Evolutionary conservation across 2,329 filamentous ascomycete genomes (phyloP).

Genomic region (Trichoderma simmonsii): DNA sequence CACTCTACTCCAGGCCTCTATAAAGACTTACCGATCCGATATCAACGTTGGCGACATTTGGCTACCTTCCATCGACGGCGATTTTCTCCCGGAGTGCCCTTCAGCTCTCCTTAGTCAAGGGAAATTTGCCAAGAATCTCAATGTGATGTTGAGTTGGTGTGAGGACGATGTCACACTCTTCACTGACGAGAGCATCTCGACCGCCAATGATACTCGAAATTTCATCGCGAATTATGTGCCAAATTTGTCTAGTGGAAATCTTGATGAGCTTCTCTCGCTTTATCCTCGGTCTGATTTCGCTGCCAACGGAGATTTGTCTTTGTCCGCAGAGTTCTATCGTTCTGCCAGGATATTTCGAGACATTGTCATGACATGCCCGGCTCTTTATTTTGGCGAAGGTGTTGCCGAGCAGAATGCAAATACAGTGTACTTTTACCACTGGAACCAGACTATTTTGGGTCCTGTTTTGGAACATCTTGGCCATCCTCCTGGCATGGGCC

Average conservation of each 20-base stretch:
- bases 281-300: constrained; percentile 50
- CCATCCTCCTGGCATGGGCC: constrained; percentile 40
- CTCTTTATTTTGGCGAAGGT: constrained; percentile 40
- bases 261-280: constrained; percentile 43
- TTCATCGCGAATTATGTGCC: constrained; percentile 42
- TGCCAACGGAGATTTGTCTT: constrained; percentile 36
- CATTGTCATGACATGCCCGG: constrained; percentile 49
- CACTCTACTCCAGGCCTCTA: constrained; percentile 42
- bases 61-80: constrained; percentile 44
- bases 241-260: constrained; percentile 31
- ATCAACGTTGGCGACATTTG: constrained; percentile 52
- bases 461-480: constrained; percentile 36
- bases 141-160: constrained; percentile 57
- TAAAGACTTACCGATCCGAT: constrained; percentile 39
- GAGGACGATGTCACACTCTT: constrained; percentile 45
- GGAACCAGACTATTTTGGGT: constrained; percentile 54
- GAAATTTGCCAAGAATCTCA: constrained; percentile 57
- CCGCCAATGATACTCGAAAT: constrained; percentile 35
- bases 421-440: constrained; percentile 47
- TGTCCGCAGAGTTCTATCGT: constrained; percentile 49
- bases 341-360: constrained; percentile 49
- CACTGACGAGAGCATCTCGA: constrained; percentile 39
- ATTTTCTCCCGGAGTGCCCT: constrained; percentile 40
- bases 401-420: constrained; percentile 35
- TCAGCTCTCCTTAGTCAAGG: constrained; percentile 54